A percentile compares a stretch with the other conserved stretches of the same genome.
Conservation (phyloP, 345 rosid species). For the Hibiscus tridactylites region DNA sequence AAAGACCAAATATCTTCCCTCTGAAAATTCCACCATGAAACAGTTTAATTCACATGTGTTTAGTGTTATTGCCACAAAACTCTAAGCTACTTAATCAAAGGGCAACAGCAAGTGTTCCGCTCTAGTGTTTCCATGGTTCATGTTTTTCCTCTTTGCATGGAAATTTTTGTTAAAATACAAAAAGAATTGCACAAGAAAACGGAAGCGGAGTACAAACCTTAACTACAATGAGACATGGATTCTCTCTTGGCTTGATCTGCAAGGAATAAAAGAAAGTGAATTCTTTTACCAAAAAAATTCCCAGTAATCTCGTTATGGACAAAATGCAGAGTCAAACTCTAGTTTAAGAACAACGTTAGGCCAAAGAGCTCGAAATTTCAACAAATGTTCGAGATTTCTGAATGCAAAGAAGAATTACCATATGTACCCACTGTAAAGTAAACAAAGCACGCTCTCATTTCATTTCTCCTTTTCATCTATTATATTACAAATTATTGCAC, state of each 20-base stretch:
- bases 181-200: background rate
- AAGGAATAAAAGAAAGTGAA: slow-evolving; percentile 18
- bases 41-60: background rate
- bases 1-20: background rate
- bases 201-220: slow-evolving; percentile 36
- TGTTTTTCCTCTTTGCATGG: background rate
- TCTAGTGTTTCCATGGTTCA: background rate
- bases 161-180: background rate
- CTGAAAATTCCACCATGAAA: background rate
- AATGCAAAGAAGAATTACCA: background rate
- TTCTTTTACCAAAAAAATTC: background rate
- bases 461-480: background rate
- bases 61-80: background rate
- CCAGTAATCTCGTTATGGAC: background rate
- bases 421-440: background rate
- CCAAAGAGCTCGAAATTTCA: background rate
- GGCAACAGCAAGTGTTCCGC: background rate
- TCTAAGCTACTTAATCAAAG: background rate
- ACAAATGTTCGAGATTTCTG: background rate
- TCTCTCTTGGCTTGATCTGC: slow-evolving; percentile 56
- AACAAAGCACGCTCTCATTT: background rate
- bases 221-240: slow-evolving; percentile 52
- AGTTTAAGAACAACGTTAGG: background rate
- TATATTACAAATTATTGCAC: background rate
- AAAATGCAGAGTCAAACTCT: background rate